phyloP scores from a whole-genome alignment of 2,329 filamentous ascomycete genomes.

The Fusarium sp. region DNA sequence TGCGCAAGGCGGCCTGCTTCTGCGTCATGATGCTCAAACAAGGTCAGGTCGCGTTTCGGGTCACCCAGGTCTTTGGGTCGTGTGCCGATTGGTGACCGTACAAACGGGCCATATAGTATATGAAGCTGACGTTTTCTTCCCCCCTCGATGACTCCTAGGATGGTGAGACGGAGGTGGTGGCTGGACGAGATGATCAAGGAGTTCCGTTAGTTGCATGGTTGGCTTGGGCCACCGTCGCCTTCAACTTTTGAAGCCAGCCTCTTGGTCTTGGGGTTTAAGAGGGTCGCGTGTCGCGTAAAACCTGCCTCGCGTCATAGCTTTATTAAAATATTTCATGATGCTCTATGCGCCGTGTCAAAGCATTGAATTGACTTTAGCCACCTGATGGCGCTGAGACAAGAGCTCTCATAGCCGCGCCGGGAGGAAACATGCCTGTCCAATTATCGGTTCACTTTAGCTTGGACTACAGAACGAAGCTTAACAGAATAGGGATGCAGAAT shows the following conservation, averaged over 20 bases:
- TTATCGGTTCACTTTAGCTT: background rate
- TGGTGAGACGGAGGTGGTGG: constrained; percentile 10
- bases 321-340: background rate
- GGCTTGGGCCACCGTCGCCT: constrained; percentile 8
- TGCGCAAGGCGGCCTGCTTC: background rate
- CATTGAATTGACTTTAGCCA: constrained; percentile 10
- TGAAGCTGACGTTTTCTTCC: background rate
- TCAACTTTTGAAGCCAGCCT: constrained; percentile 3
- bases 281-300: constrained; percentile 1
- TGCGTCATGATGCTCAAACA: constrained; percentile 17
- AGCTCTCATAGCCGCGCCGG: background rate
- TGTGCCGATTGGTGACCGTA: constrained; percentile 15
- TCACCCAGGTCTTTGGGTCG: constrained; percentile 10
- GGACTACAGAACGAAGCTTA: background rate
- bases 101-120: background rate
- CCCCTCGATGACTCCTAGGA: background rate
- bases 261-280: background rate
- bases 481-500: background rate
- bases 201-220: constrained; percentile 8
- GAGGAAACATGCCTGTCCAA: too few species aligned
- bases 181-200: constrained; percentile 14
- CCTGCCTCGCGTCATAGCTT: background rate
- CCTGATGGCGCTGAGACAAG: background rate
- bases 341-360: background rate
- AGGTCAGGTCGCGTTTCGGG: background rate